phyloP scores from a whole-genome alignment of 352 stramenopile species.

The Phytopythium cucurbitacearum region DNA sequence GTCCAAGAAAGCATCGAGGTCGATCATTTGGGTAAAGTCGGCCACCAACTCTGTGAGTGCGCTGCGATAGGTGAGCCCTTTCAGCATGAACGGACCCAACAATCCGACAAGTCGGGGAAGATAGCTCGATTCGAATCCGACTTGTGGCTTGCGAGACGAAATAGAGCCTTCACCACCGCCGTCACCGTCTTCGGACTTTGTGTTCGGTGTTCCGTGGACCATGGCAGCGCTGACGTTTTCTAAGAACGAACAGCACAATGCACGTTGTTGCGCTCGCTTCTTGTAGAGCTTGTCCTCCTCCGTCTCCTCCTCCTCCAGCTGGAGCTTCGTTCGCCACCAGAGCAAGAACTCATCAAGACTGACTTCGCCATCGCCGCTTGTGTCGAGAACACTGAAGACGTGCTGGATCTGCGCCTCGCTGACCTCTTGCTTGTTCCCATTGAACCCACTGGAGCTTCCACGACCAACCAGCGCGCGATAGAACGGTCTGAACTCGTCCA shows the following conservation, averaged over 20 bases:
- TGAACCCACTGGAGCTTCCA: constrained; percentile 2
- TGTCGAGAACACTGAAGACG: constrained; percentile 57
- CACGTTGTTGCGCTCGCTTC: constrained; percentile 12
- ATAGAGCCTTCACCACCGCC: not conserved
- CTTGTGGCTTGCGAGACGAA: not conserved
- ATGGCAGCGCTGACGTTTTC: constrained; percentile 22
- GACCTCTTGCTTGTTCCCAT: constrained; percentile 4
- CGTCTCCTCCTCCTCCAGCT: constrained; percentile 47
- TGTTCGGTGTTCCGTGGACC: not conserved
- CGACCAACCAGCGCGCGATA: constrained; percentile 48
- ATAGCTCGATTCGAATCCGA: constrained; percentile 52
- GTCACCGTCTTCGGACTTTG: no score
- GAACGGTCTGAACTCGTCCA: constrained; percentile 50
- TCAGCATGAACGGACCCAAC: constrained; percentile 47
- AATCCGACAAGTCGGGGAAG: constrained; percentile 46
- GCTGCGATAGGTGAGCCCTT: constrained; percentile 42
- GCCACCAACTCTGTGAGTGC: constrained; percentile 43
- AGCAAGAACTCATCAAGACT: constrained; percentile 67
- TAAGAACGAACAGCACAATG: constrained; percentile 37
- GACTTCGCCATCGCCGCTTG: constrained; percentile 56
- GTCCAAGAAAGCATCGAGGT: constrained; percentile 37
- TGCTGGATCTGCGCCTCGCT: constrained; percentile 38
- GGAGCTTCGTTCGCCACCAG: constrained; percentile 73
- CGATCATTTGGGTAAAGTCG: constrained; percentile 30
- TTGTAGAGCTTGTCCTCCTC: constrained; percentile 23